Evolutionary conservation across 768 basidiomycete species (phyloP).

Genomic region (Gloeopeniophorella convolvens): DNA sequence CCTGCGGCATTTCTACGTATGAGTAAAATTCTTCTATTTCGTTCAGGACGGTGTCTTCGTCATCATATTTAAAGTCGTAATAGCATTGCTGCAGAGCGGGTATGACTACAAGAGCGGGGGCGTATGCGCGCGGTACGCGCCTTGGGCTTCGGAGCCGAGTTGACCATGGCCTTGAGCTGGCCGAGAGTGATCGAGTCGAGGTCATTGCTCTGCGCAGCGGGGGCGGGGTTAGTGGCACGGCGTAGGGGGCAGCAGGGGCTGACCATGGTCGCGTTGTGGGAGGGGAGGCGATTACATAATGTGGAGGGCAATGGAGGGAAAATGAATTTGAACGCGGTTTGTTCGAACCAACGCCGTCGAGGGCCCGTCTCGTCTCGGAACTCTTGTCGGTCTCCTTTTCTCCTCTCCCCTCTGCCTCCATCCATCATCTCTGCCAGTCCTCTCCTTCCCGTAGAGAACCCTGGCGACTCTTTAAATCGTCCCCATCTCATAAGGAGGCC

Average conservation of each 20-base stretch:
- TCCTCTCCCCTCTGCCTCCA: slow-evolving; percentile 22
- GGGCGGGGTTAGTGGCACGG: too few species aligned
- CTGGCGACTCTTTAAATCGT: slow-evolving; percentile 9
- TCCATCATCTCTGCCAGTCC: slow-evolving; percentile 25
- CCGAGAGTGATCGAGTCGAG: slow-evolving; percentile 76
- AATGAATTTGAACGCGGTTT: too few species aligned
- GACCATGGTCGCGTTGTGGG: slow-evolving; percentile 4
- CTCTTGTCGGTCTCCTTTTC: slow-evolving; percentile 21
- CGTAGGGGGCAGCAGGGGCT: too few species aligned
- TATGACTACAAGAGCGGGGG: not conserved
- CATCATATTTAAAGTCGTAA: slow-evolving; percentile 92
- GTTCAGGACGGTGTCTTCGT: slow-evolving; percentile 92
- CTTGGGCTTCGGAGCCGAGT: slow-evolving; percentile 68
- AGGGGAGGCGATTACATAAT: not conserved
- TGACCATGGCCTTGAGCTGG: slow-evolving; percentile 70
- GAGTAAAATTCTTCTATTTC: slow-evolving; percentile 98
- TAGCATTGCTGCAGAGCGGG: slow-evolving; percentile 57
- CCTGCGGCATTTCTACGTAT: slow-evolving; percentile 91
- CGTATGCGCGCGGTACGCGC: slow-evolving; percentile 31
- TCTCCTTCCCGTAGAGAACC: slow-evolving; percentile 2
- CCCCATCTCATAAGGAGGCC: slow-evolving; percentile 15
- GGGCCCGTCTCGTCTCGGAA: slow-evolving; percentile 16
- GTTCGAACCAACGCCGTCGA: too few species aligned
- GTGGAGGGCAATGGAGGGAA: too few species aligned
- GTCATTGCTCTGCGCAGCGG: slow-evolving; percentile 24